Base-by-base conservation (phyloP, 768 basidiomycete species). In the Asterophora parasitica region DNA sequence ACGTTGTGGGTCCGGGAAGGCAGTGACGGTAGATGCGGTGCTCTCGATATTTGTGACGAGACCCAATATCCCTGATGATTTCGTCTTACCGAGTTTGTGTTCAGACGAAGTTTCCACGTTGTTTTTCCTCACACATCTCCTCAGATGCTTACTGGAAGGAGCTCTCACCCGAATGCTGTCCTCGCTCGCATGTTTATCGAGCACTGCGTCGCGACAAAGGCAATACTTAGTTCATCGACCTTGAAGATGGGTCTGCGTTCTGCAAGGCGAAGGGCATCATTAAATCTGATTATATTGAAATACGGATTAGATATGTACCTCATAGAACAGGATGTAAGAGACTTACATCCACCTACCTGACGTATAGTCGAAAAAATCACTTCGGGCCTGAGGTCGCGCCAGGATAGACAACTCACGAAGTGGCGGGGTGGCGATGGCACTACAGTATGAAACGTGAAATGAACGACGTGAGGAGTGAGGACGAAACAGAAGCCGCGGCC, bases 171-270 rank as follows among this genome's bases (percentile, higher is more conserved):
- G 89, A 92, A 62, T 84, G 83, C 85, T 0, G 83, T 95, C 51
- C 74, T 97, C 4, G 87, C 83, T 0, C 85, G 93, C 20, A 81
- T 88, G 2, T 94, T 89, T 59, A 79, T 90, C n/a, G 85, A 91
- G 34, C 81, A 92, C 57, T 92, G 88, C 53, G 68, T 80, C 16
- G 71, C 68, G 20, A 79, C 72, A n/a, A 70, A 78, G n/a, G n/a
- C n/a, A n/a, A n/a, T n/a, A n/a, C n/a, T n/a, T n/a, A 74, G 67
- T 59, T 46, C 59, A 2, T 55, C 48, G 52, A 58, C 46, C 37
- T 76, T 45, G 64, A 77, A 76, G 10, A 53, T 61, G 44, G 27
- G 65, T 44, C 58, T 72, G 45, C 72, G 75, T 63, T 79, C 75
- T 63, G 51, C 57, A 53, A 55, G 74, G 58, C 73, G 76, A 68